phyloP scores from a whole-genome alignment of 257 asterid genomes.

The Capsicum chinense region DNA sequence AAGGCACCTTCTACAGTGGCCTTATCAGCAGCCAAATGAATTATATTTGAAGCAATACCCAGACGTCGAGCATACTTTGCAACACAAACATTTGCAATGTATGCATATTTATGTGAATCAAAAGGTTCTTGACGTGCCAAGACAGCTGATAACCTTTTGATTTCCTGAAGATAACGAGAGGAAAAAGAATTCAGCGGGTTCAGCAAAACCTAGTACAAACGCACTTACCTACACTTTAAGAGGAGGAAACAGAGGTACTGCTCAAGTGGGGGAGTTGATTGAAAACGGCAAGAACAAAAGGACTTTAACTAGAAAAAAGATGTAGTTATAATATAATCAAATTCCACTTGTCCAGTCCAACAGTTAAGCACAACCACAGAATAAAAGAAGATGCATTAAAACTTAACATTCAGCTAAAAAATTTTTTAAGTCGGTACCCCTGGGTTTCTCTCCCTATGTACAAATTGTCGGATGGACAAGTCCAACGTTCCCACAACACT shows the following conservation, averaged over 20 bases:
- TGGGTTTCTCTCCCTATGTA: conserved; percentile 81
- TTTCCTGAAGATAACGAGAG: conserved; percentile 50
- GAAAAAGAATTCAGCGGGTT: not conserved
- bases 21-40: conserved; percentile 70
- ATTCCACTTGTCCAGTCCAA: not conserved
- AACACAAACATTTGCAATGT: conserved; percentile 86
- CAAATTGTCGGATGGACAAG: conserved; percentile 72
- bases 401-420: not conserved
- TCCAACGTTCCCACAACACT: conserved; percentile 94
- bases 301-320: not conserved
- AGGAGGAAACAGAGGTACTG: not conserved
- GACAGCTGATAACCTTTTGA: conserved; percentile 60
- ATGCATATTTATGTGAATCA: conserved; percentile 75
- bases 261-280: not conserved
- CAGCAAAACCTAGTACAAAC: not conserved
- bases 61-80: conserved; percentile 91
- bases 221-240: not conserved
- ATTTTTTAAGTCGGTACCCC: conserved; percentile 59
- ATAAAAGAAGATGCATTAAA: not conserved
- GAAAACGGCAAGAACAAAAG: not conserved
- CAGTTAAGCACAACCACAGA: not conserved
- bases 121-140: conserved; percentile 64
- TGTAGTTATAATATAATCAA: not conserved
- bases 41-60: conserved; percentile 88
- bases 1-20: conserved; percentile 63